Evolutionary conservation across 1,139 yeast species (phyloP).

Genomic region (Yamadazyma dushanensis): DNA sequence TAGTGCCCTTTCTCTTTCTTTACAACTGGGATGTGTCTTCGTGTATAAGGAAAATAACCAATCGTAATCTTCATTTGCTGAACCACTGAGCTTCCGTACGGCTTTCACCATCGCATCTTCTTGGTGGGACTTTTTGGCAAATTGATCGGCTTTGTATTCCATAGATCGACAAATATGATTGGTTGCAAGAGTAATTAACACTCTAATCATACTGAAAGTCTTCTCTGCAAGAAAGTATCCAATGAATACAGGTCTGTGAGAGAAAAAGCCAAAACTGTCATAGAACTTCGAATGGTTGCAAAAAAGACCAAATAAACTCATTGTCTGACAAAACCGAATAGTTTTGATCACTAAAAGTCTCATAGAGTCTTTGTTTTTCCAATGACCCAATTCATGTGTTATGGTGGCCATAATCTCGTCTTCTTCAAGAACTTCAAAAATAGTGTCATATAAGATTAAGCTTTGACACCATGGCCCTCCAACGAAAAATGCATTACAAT

Average conservation of each 20-base stretch:
- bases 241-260: not conserved
- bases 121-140: not conserved
- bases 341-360: not conserved
- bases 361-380: not conserved
- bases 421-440: not conserved
- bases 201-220: not conserved
- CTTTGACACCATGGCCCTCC: not conserved
- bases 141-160: not conserved
- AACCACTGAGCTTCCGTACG: not conserved
- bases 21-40: not conserved
- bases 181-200: not conserved
- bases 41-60: conserved; percentile 1
- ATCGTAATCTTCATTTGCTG: not conserved
- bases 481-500: conserved; percentile 1
- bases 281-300: not conserved
- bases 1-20: not conserved
- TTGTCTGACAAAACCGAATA: not conserved
- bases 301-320: not conserved
- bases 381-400: not conserved
- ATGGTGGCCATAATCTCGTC: not conserved
- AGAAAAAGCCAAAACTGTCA: not conserved
- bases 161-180: not conserved
- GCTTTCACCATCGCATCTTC: not conserved
- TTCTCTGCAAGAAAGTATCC: not conserved
- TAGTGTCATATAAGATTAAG: not conserved